phyloP scores from a whole-genome alignment of 2,329 filamentous ascomycete genomes.

The Paracorniculantispora psalliotae region DNA sequence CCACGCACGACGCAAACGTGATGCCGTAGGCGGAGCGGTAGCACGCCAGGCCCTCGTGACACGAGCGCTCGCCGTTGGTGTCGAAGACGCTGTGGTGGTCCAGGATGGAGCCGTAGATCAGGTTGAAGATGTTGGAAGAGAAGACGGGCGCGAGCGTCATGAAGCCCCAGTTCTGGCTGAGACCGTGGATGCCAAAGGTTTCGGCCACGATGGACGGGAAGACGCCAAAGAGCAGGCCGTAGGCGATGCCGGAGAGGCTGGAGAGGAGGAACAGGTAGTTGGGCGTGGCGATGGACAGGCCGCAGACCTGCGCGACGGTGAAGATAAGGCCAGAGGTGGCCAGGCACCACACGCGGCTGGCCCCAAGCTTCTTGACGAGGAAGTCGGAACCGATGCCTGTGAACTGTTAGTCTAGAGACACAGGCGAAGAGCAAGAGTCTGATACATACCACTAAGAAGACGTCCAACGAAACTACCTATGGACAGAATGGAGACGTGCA shows the following conservation, averaged over 20 bases:
- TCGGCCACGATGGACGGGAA: conserved; percentile 87
- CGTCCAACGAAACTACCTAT: conserved; percentile 80
- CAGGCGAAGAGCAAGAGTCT: background rate
- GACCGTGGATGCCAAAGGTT: conserved; percentile 80
- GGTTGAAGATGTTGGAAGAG: conserved; percentile 86
- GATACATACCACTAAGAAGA: conserved; percentile 61
- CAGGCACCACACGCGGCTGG: conserved; percentile 88
- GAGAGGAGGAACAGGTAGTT: conserved; percentile 74
- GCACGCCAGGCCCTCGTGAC: conserved; percentile 71
- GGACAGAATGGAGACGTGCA: conserved; percentile 94
- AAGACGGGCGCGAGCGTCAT: conserved; percentile 88
- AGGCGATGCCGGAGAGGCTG: conserved; percentile 77
- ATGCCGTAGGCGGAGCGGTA: conserved; percentile 77
- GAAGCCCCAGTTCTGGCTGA: conserved; percentile 93
- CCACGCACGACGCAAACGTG: conserved; percentile 65
- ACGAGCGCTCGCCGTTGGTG: conserved; percentile 65
- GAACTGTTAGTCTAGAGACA: conserved; percentile 16
- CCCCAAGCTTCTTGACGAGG: conserved; percentile 72
- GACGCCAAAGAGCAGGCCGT: conserved; percentile 91
- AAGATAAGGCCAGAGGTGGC: conserved; percentile 75
- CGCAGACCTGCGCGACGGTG: conserved; percentile 70
- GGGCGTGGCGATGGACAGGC: conserved; percentile 71
- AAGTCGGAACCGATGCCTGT: conserved; percentile 84
- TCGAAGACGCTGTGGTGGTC: conserved; percentile 71
- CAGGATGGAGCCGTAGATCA: conserved; percentile 81